Conservation (phyloP, 208 protist species). For the Dictyostelium gargantuum region DNA sequence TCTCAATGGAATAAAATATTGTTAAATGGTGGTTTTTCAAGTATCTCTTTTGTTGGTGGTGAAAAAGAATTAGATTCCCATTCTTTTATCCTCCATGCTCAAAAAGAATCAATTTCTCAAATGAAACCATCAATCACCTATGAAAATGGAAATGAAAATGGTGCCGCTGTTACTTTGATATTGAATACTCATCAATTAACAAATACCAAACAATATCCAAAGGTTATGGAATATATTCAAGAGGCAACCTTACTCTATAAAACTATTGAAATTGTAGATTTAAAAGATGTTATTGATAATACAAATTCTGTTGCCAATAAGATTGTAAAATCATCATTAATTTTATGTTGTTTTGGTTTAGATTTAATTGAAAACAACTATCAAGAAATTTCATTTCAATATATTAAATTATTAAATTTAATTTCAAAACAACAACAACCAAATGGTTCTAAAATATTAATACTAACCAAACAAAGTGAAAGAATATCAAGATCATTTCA, state of each 20-base stretch:
- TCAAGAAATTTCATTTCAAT: not conserved
- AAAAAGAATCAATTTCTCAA: conserved; percentile 6
- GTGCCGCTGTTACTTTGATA: not conserved
- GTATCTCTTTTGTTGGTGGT: not conserved
- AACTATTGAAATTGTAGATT: not conserved
- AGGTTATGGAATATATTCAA: not conserved
- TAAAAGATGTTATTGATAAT: not conserved
- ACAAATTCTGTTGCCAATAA: not conserved
- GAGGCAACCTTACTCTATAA: not conserved
- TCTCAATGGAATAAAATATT: not conserved
- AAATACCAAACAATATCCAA: not conserved
- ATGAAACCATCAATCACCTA: not conserved
- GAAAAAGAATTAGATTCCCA: not conserved
- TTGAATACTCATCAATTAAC: not conserved
- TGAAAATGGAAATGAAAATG: not conserved
- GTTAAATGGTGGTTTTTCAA: not conserved
- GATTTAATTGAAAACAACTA: not conserved
- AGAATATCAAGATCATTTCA: not conserved
- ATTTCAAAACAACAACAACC: not conserved
- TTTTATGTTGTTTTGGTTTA: not conserved
- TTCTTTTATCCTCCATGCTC: not conserved
- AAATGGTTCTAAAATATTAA: not conserved
- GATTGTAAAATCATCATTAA: not conserved
- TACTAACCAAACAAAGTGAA: conserved; percentile 1
- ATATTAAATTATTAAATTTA: not conserved